These are phyloP conservation scores for Gomphus sp. DNA, from an alignment of 1,284 basidiomycete species.

Conservation along the genomic window DNA sequence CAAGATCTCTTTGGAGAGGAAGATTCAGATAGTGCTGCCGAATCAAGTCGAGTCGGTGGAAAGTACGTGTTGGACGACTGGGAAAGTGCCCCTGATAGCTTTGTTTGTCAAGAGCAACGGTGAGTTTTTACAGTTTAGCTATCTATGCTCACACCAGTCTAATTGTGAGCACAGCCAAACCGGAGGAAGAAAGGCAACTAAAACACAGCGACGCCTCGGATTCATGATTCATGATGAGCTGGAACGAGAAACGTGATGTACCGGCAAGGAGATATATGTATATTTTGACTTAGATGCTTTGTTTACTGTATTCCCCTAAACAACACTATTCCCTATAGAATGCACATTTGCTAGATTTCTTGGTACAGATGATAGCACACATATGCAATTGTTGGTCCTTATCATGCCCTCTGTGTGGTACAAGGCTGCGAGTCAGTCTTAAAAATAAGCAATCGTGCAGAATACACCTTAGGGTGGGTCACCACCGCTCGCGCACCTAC, in stretches of 20 bases:
- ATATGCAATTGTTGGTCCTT: not conserved
- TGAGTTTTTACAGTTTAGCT: slow-evolving; percentile 21
- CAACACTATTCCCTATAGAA: not conserved
- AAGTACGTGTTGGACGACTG: slow-evolving; percentile 88
- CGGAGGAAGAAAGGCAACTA: slow-evolving; percentile 84
- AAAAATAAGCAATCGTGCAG: too few relatives aligned
- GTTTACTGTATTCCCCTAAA: not conserved
- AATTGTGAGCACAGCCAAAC: slow-evolving; percentile 49
- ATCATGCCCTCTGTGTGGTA: too few relatives aligned
- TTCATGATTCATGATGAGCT: slow-evolving; percentile 79
- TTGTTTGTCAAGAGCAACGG: slow-evolving; percentile 94
- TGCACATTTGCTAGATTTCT: not conserved
- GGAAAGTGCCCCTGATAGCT: slow-evolving; percentile 89
- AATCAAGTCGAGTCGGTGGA: slow-evolving; percentile 35
- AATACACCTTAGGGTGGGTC: too few relatives aligned
- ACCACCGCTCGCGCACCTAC: too few relatives aligned
- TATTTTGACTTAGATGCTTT: not conserved
- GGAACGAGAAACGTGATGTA: slow-evolving; percentile 16
- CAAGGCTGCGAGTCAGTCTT: too few relatives aligned
- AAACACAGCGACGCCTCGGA: slow-evolving; percentile 79
- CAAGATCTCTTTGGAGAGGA: slow-evolving; percentile 80
- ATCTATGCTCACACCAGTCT: not conserved
- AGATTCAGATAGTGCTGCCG: slow-evolving; percentile 34
- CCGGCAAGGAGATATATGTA: not conserved
- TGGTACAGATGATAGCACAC: not conserved